Base-by-base conservation (phyloP, 2,329 filamentous ascomycete species). In the Colletotrichum sp. region DNA sequence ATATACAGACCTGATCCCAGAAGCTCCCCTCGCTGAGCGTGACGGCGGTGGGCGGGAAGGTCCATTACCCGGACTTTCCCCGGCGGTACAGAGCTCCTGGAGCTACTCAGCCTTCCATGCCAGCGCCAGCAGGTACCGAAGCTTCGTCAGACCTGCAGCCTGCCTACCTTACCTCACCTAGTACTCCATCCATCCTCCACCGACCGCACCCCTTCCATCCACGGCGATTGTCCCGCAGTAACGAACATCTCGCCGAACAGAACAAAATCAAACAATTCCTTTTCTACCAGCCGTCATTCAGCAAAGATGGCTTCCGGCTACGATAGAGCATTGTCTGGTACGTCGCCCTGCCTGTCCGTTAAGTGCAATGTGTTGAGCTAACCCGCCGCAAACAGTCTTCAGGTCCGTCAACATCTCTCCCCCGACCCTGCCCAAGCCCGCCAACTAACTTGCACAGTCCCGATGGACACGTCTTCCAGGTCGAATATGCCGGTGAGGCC, bases 391-490 rank as follows among this genome's bases (percentile, higher is more conserved):
- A 84, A 79, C 82, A 98, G 96, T 98, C 85, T 98, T 98, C 88
- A 95, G 94, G 94, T 95, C 88, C 80, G 88, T 86, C 80, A 36
- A 69, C 44, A 59, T 64, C 18, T 74, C 65, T 68, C 79, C 60
- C 26, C 62, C 36, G 44, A 75, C 65, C 69, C 66, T 78, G n/a
- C 57, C 67, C 55, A 36, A 57, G 28, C 39, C 69, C 69, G 75
- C 32, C 36, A 79, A 81, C 89, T 93, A 86, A 94, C 84, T 52
- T n/a, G 64, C 74, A 65, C 84, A 99, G 96, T 92, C 97, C 97
- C 83, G 97, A 99, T 88, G 97, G 97, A 87, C 97, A 99, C 90
- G 97, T 99, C 83, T 99, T 99, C 89, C 97, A 99, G 88, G 97
- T 99, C 83, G 97, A 99, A 91, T 99, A 99, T 92, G 97, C 97